A percentile compares a stretch with the other conserved stretches of the same genome.
Conservation (phyloP, 305 asterid species). For the Petunia hybrid region DNA sequence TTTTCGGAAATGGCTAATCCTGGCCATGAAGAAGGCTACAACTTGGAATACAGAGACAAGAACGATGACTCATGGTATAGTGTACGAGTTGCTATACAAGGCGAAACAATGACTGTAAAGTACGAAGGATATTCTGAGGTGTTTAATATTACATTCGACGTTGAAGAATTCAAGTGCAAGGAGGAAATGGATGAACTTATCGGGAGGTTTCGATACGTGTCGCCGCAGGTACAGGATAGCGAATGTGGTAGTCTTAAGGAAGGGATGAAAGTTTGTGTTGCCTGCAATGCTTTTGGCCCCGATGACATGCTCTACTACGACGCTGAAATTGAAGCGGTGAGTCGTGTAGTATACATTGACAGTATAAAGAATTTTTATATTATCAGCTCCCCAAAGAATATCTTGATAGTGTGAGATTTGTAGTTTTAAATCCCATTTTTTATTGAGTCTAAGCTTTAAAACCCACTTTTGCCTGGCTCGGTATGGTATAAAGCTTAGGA, state of each 20-base stretch:
- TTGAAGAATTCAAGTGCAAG: constrained; percentile 42
- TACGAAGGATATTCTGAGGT: constrained; percentile 39
- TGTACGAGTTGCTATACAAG: constrained; percentile 39
- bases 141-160: constrained; percentile 34
- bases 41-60: constrained; percentile 48
- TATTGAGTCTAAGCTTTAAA: too few relatives aligned
- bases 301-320: constrained; percentile 61
- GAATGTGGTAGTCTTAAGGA: constrained; percentile 43
- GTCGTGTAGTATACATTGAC: not conserved
- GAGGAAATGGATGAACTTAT: constrained; percentile 47
- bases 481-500: too few relatives aligned
- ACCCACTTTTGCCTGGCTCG: too few relatives aligned
- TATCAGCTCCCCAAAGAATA: too few relatives aligned
- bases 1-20: not conserved
- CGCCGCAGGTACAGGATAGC: constrained; percentile 59
- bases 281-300: constrained; percentile 36
- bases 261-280: constrained; percentile 57
- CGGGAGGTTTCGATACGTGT: constrained; percentile 55
- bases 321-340: constrained; percentile 61
- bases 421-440: too few relatives aligned
- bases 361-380: too few relatives aligned
- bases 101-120: constrained; percentile 41
- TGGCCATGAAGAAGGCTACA: not conserved
- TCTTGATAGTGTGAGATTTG: too few relatives aligned
- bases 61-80: constrained; percentile 76